Percentiles rank a stretch among this genome's conserved stretches.
These are phyloP conservation scores for Colletotrichum tabaci DNA, from an alignment of 2,329 filamentous ascomycete genomes.

Conservation along the genomic window DNA sequence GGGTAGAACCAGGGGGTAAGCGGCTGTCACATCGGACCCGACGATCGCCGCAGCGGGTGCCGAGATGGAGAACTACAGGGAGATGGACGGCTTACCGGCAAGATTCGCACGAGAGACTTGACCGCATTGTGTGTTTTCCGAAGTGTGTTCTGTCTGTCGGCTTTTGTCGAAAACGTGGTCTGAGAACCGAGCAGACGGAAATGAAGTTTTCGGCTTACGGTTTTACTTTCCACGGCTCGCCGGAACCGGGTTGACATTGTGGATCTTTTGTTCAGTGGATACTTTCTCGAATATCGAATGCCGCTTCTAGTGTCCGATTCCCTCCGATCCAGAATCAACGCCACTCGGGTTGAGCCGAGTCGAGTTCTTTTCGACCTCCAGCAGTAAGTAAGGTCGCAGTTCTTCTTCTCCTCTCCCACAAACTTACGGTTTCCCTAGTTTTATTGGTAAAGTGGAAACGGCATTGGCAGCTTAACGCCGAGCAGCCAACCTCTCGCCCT, in stretches of 20 bases:
- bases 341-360: background rate
- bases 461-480: too few relatives aligned
- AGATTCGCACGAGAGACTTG: constrained; percentile 53
- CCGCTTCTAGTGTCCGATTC: constrained; percentile 11
- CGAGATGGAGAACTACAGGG: background rate
- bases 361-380: background rate
- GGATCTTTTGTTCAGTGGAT: constrained; percentile 24
- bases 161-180: constrained; percentile 1
- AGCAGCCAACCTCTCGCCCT: background rate
- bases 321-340: constrained; percentile 1
- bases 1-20: constrained; percentile 20
- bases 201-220: constrained; percentile 29
- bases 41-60: background rate
- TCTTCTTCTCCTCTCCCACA: too few relatives aligned
- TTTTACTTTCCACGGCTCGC: background rate
- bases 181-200: constrained; percentile 32
- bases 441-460: background rate
- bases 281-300: background rate
- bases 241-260: constrained; percentile 23
- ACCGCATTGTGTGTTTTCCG: constrained; percentile 47
- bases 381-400: background rate
- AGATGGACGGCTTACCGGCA: constrained; percentile 48
- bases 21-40: constrained; percentile 3
- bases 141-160: constrained; percentile 14
- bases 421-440: too few relatives aligned